Evolutionary conservation across 371 early-diverging fungal species (phyloP), one percentile per base, ranked within the genome.

Genomic region (Circinella umbellata): DNA sequence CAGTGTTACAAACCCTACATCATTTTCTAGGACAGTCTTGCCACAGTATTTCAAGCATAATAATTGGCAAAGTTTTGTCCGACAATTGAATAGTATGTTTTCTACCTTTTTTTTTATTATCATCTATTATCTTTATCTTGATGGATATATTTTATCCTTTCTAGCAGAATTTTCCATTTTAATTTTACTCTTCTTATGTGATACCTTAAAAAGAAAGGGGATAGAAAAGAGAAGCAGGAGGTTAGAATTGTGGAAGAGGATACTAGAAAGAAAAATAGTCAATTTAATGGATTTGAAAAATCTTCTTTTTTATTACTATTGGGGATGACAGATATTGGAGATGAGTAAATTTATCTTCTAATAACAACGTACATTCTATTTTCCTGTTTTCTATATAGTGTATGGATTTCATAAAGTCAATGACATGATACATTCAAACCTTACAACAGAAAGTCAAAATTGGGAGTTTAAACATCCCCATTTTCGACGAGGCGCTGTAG

Each of bases 11-110:
- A 87, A 89, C 66, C 86, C 88, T 6, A 89, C 89, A 0, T 67
- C 76, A n/a, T 86, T 86, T 48, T 83, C 85, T 39, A 86, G 83
- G 61, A 69, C 72, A 4, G 82, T 86, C 0, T 69, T 97, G 59
- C 92, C 94, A 11, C 89, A 86, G 63, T 90, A 92, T 76, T 96
- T 94, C 77, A 95, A 93, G 74, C 94, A 95, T 81, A 92, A 89
- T 73, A 95, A 96, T 73, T 90, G 92, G 83, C 89, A 90, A 65
- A 91, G 90, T 61, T 95, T 96, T 84, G 92, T 95, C 13, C 85
- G 95, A 49, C 95, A 95, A 78, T 81, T 95, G 13, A 95, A 96
- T 77, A 93, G 84, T 84, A 80, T 72, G 71, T 64, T 18, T 7
- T 38, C 18, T 17, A 7, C 7, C 27, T 14, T 51, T 51, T 51